Conservation (phyloP, 2,329 filamentous ascomycete species). For the Cercospora brassicicola region DNA sequence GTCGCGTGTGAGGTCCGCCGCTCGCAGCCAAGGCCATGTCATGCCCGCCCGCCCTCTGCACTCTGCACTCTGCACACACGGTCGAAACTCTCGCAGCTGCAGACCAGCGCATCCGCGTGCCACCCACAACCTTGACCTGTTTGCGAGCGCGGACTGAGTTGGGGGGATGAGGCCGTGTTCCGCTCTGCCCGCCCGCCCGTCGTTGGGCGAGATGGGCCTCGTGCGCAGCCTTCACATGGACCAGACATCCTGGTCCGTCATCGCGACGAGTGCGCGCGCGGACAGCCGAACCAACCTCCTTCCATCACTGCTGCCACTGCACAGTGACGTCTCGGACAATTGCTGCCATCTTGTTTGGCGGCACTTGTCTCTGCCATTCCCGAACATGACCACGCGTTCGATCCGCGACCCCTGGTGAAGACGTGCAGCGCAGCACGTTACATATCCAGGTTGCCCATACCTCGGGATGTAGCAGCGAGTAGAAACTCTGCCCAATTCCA, state of each 20-base stretch:
- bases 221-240: conserved; percentile 1
- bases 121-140: conserved; percentile 7
- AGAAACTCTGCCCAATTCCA: not conserved
- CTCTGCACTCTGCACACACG: not conserved
- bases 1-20: not conserved
- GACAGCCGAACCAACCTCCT: conserved; percentile 5
- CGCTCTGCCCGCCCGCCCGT: not conserved
- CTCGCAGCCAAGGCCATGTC: conserved; percentile 3
- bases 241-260: conserved; percentile 3
- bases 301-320: conserved; percentile 2
- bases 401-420: not conserved
- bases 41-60: not conserved
- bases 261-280: not conserved
- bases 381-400: not conserved
- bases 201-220: conserved; percentile 2
- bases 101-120: conserved; percentile 7
- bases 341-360: conserved; percentile 11
- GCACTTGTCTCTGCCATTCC: not conserved
- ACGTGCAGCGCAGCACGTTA: not conserved
- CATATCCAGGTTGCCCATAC: not conserved
- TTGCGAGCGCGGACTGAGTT: not conserved
- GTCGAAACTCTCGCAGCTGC: not conserved
- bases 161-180: not conserved
- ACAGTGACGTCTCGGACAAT: not conserved
- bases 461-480: not conserved